Evolutionary conservation across 176 grass and related monocot genomes (phyloP).

Genomic region (Oryza longistaminata): DNA sequence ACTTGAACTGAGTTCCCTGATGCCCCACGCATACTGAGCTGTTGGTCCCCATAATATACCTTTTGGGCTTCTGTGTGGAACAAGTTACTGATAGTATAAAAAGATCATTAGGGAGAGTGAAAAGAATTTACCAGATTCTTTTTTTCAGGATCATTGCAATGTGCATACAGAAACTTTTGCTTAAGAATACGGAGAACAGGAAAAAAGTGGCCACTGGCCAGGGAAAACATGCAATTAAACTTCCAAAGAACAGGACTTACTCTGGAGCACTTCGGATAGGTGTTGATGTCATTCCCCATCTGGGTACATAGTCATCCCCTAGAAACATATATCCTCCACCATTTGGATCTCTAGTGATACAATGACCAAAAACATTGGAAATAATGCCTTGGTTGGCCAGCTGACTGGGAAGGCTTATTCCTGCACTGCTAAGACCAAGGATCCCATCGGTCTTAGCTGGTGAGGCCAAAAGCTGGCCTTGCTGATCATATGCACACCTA

Average conservation of each 20-base stretch:
- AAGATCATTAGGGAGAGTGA: not conserved
- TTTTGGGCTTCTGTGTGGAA: conserved; percentile 64
- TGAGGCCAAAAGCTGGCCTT: conserved; percentile 88
- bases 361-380: conserved; percentile 88
- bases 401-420: conserved; percentile 81
- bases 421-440: conserved; percentile 85
- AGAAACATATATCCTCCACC: conserved; percentile 94
- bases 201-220: not conserved
- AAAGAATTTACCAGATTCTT: not conserved
- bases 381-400: conserved; percentile 82
- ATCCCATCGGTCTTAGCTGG: conserved; percentile 98
- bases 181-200: conserved; percentile 13
- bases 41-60: conserved; percentile 67
- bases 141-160: not conserved
- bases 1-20: conserved; percentile 63
- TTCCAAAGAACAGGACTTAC: conserved; percentile 52
- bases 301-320: conserved; percentile 87
- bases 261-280: conserved; percentile 55
- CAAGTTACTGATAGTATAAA: conserved; percentile 55
- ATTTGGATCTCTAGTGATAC: conserved; percentile 72
- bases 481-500: conserved; percentile 98
- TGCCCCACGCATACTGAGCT: conserved; percentile 40
- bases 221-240: not conserved
- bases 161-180: not conserved
- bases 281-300: conserved; percentile 87